Evolutionary conservation across 306 rosid species (phyloP), one percentile per base, ranked within the genome.

Genomic region (Sicyos baderoa): DNA sequence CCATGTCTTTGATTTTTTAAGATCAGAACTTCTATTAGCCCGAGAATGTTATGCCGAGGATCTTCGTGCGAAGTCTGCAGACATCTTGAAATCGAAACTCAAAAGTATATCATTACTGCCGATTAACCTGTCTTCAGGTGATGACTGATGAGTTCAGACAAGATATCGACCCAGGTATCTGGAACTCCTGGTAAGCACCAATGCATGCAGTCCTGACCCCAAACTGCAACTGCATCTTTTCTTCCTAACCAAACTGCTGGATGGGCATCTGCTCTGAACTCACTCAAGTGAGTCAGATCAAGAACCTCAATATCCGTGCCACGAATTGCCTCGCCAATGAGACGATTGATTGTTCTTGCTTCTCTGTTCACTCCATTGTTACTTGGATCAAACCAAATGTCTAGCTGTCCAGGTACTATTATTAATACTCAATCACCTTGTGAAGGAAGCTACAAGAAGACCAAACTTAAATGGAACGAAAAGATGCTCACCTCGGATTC

Each of bases 121-220:
- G 6, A 63, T 18, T 19, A 42, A 5, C 35, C 35, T 16, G 11
- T 64, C 54, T 44, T 44, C 0, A 21, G 19, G 54, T 27, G 53
- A 71, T 40, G 32, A 37, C 16, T 52, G 53, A 89, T 80, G 71
- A 84, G 78, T 64, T 82, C 78, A 0, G 92, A 80, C 72, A 92
- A 82, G 54, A 87, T 79, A 80, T 92, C 96, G 64, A 86, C 87
- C 97, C 96, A 82, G 17, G 93, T 87, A 79, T 92, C 95, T 1
- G 95, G 97, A 11, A 91, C 83, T 50, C 97, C 90, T 12, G 96
- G 97, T 54, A 91, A 79, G 86, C 93, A 92, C 93, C 95, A 89
- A 75, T 92, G 97, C 92, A 92, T 82, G 82, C 95, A 92, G 70
- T 92, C 96, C 81, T 92, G 89, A 75, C 93, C 97, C 93, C 89